Conservation (phyloP, 768 basidiomycete genomes). For the Paxillus rubicundulus region DNA sequence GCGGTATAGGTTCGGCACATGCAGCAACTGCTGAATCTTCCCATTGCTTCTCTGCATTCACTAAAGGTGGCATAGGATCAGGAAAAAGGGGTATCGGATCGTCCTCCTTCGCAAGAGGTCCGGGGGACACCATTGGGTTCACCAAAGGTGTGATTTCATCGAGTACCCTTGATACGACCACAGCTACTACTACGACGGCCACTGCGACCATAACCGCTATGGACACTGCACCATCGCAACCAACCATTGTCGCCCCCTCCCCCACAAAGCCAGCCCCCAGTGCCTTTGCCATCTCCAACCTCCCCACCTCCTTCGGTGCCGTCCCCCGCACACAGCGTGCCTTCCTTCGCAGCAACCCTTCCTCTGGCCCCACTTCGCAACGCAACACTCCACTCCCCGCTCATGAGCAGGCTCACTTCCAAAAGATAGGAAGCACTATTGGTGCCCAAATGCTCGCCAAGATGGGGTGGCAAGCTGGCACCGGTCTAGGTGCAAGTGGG, state of each 20-base stretch:
- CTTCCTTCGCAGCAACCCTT: conserved; percentile 53
- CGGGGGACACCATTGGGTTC: conserved; percentile 18
- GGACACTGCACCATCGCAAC: conserved; percentile 20
- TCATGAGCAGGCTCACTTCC: conserved; percentile 78
- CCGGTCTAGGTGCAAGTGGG: conserved; percentile 70
- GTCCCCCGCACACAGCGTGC: conserved; percentile 40
- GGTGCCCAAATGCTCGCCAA: conserved; percentile 90
- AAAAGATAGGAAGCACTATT: conserved; percentile 69
- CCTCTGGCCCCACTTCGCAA: conserved; percentile 40
- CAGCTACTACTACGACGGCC: conserved; percentile 6
- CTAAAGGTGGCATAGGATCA: conserved; percentile 32
- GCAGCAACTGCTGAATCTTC: neutral
- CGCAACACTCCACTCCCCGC: conserved; percentile 54
- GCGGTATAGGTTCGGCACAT: conserved; percentile 42
- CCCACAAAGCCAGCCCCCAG: conserved; percentile 21
- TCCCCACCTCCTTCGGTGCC: conserved; percentile 41
- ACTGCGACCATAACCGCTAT: conserved; percentile 6
- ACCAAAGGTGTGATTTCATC: conserved; percentile 45
- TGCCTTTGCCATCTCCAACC: conserved; percentile 20
- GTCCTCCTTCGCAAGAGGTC: neutral
- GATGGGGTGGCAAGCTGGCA: conserved; percentile 91
- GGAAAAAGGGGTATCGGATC: conserved; percentile 9
- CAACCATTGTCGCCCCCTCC: conserved; percentile 27
- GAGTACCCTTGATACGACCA: conserved; percentile 17
- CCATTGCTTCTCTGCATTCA: conserved; percentile 19